Base-by-base conservation (phyloP, 2,329 filamentous ascomycete genomes). In the Cytospora mali region DNA sequence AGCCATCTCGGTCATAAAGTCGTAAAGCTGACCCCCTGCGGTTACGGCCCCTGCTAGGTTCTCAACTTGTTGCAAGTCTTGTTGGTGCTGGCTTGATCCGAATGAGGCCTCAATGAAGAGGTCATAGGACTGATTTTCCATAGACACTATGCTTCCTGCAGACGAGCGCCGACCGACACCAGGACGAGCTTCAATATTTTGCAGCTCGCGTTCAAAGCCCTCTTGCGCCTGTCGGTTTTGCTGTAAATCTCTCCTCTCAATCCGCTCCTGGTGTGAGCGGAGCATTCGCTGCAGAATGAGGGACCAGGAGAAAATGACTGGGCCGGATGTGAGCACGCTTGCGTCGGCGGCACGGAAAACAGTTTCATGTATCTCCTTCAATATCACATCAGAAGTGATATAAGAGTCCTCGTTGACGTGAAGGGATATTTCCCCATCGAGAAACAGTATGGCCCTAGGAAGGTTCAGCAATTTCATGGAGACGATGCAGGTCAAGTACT, bases 221-320 rank as follows among this genome's bases (percentile, higher is more conserved):
- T 85, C 84, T 51, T 84, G 80, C 0, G 84, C 83, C 64, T 81
- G 82, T 69, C 87, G 82, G 65, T 86, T 84, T 58, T 86, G 78
- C 18, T 84, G 74, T 29, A 83, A 76, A 67, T 87, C 84, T 54
- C 84, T 77, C 62, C 82, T 81, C 71, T 90, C 87, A 46, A 84
- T 85, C 52, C 88, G 80, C 56, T 80, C 80, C 62, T 85, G 81
- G 67, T 87, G 89, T 14, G 84, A 84, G 49, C 85, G 77, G 67
- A 86, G 85, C 77, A 95, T 86, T 28, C 84, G 82, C 69, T 90
- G 85, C 11, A 93, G 80, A 28, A 97, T 84, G 54, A 94, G 79
- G 4, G 88, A 87, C 93, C 93, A 98, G 3, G 90, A 86, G 68
- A 96, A 90, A 23, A 92, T 83, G 21, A 91, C 86, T 1, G 92